Base-by-base conservation (phyloP, 495 filamentous ascomycete genomes). In the Hypoxylon lienhwacheense region DNA sequence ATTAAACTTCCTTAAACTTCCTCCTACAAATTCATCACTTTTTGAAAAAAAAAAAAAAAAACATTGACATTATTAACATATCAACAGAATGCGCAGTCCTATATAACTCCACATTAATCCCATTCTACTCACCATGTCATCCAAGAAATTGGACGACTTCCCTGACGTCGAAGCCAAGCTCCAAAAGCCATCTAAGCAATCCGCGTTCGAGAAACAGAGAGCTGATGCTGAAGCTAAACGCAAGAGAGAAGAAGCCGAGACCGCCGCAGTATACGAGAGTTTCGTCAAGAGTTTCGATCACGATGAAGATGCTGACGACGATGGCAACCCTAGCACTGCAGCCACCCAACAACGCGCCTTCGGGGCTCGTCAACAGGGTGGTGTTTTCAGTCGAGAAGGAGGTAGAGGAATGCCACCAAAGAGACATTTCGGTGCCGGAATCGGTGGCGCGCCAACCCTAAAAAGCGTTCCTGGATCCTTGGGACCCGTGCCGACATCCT, bases 171-270 rank as follows among this genome's bases (percentile, higher is more conserved):
- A 83, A 25, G 81, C 84, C 32, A 97, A 97, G 67, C 84, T 96
- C 31, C 82, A 88, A 17, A 88, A 89, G 7, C 86, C 90, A 0
- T 80, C 78, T 29, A 95, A 91, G 71, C 90, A 95, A 66, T 95
- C 90, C 8, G 81, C 89, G 24, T 97, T 95, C 72, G 92, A 97
- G 71, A 85, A 86, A 47, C 89, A 93, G 60, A 93, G 91, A 73
- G 89, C 88, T 29, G 91, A 96, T 66, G 91, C 89, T 24, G 89
- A 96, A 75, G 92, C 90, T 11, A 97, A 97, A 70, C 86, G 89
- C 25, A 79, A 82, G 59, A 81, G 90, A 48, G 92, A 96, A 70
- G 86, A 86, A 66, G 89, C 85, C 52, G 92, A 96, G 69, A 95
- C 88, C 14, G 89, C 88, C 25, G 92, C 91, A 6, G 92, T 89